Evolutionary conservation across 2,329 filamentous ascomycete species (phyloP), one percentile per base, ranked within the genome.

Genomic region (Mycosphaerella sp.): DNA sequence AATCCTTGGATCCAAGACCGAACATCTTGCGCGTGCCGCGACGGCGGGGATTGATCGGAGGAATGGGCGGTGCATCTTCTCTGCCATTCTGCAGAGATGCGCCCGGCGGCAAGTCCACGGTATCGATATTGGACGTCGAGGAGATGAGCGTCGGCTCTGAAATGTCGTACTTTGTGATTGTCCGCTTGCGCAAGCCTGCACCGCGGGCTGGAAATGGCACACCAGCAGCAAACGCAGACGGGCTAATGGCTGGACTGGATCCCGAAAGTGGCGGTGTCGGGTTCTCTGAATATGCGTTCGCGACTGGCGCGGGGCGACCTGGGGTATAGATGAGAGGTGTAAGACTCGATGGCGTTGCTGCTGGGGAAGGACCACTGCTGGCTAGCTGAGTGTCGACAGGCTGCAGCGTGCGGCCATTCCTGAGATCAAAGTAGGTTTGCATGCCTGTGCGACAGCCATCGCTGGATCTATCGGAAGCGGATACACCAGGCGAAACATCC

Each of bases 121-220:
- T 77, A 41, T 81, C 79, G 25, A 82, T 74, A 40, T 78, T 77
- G 2, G 77, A 80, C 3, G 80, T 83, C 8, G 73, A 72, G 1
- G 74, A 77, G 21, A 78, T 61, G 53, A 79, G 72, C 3, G 69
- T 71, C 0, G 81, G 81, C 59, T 84, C 81, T 2, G 79, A 82
- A 44, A 85, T 85, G 51, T 79, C 76, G 10, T 73, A 70, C 66
- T 85, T 85, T 55, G 77, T 76, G 42, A 84, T 72, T 0, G 75
- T 73, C 59, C 77, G 77, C 69, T 82, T 84, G 34, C 79, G 74
- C n/a, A 60, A 58, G 21, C 69, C 32, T 71, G 66, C 14, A 72
- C 32, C 50, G 10, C 55, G 44, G 14, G 55, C 49, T 10, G 51
- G 49, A 25, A 66, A 69, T 50, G 52, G 67, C 32, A 66, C 51